Conservation (phyloP, 1,284 basidiomycete species). For the Porogramme epimiltina region DNA sequence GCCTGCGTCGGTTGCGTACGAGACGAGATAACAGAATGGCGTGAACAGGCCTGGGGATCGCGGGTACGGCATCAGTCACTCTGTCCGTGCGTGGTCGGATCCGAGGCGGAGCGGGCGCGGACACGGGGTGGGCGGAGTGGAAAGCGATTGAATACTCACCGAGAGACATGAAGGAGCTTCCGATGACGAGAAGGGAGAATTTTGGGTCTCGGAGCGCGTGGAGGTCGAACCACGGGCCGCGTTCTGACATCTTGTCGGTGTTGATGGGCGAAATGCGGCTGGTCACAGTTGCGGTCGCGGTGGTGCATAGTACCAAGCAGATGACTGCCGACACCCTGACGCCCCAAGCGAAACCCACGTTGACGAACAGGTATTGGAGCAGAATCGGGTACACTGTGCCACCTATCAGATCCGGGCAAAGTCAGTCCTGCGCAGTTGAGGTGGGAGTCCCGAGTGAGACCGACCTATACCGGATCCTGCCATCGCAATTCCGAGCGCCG, state of each 20-base stretch:
- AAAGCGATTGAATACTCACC: conserved; percentile 17
- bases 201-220: conserved; percentile 30
- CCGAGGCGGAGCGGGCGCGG: conserved; percentile 1
- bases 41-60: conserved; percentile 51
- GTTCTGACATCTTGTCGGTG: conserved; percentile 1
- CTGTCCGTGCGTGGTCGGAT: conserved; percentile 1
- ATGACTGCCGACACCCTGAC: conserved; percentile 41
- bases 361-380: conserved; percentile 55
- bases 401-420: conserved; percentile 37
- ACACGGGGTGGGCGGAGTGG: conserved; percentile 1
- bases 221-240: conserved; percentile 28
- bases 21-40: conserved; percentile 42
- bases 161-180: conserved; percentile 35
- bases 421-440: neutral
- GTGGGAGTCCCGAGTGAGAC: conserved; percentile 3
- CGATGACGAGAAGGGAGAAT: conserved; percentile 33
- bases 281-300: conserved; percentile 32
- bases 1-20: conserved; percentile 24
- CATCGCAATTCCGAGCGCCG: conserved; percentile 52
- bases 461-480: conserved; percentile 34
- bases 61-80: neutral
- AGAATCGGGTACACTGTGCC: conserved; percentile 71
- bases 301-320: conserved; percentile 31
- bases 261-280: conserved; percentile 23
- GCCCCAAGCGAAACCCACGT: conserved; percentile 62